These are phyloP conservation scores for Phragmites australis DNA, from an alignment of 176 grass and related monocot species.

Conservation along the genomic window DNA sequence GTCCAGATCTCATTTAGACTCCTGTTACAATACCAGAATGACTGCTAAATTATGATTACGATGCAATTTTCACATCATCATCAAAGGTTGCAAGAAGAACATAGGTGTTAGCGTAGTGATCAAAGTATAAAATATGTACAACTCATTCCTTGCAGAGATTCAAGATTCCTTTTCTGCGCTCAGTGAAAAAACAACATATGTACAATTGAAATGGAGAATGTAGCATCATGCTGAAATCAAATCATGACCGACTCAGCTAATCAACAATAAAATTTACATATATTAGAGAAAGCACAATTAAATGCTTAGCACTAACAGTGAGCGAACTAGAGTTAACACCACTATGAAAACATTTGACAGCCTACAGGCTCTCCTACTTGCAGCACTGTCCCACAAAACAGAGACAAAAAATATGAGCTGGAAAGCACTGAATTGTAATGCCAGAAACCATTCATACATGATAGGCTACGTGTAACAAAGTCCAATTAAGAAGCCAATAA, in stretches of 20 bases:
- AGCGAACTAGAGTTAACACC: slow-evolving; percentile 21
- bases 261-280: neutral
- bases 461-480: neutral
- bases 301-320: slow-evolving; percentile 14
- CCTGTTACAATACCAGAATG: neutral
- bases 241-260: slow-evolving; percentile 6
- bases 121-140: slow-evolving; percentile 14
- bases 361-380: slow-evolving; percentile 22
- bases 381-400: slow-evolving; percentile 19
- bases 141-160: slow-evolving; percentile 10
- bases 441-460: slow-evolving; percentile 12
- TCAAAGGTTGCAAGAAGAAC: neutral
- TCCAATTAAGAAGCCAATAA: slow-evolving; percentile 11
- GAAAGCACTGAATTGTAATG: slow-evolving; percentile 23
- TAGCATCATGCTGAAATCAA: slow-evolving; percentile 16
- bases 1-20: neutral
- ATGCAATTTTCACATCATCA: neutral
- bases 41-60: neutral
- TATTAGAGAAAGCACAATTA: slow-evolving; percentile 1
- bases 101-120: neutral
- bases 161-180: neutral
- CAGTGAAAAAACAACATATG: neutral
- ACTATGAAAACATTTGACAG: slow-evolving; percentile 28
- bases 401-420: slow-evolving; percentile 24
- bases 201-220: slow-evolving; percentile 24